These are phyloP conservation scores for Lithospermum erythrorhizon DNA, from an alignment of 257 asterid genomes.

Conservation along the genomic window DNA sequence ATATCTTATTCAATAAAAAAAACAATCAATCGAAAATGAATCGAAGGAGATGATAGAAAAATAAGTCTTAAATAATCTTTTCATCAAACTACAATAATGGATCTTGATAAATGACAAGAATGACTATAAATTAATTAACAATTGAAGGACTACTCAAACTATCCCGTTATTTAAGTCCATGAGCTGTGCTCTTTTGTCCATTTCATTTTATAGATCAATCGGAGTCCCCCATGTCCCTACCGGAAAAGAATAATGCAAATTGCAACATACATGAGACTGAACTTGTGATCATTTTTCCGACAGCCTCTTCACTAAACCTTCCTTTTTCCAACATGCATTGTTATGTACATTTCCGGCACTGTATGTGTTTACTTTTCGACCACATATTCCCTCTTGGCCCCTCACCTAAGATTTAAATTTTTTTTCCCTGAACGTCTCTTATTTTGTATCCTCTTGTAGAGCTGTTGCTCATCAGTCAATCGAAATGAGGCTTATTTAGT, in stretches of 20 bases:
- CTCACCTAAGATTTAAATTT: background rate
- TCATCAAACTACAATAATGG: no score
- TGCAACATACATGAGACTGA: slow-evolving; percentile 13
- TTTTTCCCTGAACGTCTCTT: no score
- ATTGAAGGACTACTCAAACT: background rate
- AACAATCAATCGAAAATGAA: no score
- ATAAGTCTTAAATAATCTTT: no score
- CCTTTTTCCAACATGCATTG: slow-evolving; percentile 28
- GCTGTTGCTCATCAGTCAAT: no score
- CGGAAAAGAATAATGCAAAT: slow-evolving; percentile 22
- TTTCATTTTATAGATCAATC: background rate
- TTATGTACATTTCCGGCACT: slow-evolving; percentile 1
- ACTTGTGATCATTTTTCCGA: slow-evolving; percentile 22
- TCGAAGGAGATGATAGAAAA: no score
- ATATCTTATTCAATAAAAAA: no score
- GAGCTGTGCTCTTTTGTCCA: slow-evolving; percentile 9
- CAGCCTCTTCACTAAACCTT: slow-evolving; percentile 19
- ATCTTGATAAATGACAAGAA: no score
- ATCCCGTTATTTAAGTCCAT: background rate
- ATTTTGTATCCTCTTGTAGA: no score
- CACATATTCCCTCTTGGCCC: slow-evolving; percentile 3
- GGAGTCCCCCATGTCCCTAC: slow-evolving; percentile 21
- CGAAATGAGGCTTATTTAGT: no score
- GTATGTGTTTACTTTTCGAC: background rate
- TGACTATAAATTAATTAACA: no score